Evolutionary conservation across 1,284 basidiomycete genomes (phyloP).

Genomic region (Austropuccinia psidii): DNA sequence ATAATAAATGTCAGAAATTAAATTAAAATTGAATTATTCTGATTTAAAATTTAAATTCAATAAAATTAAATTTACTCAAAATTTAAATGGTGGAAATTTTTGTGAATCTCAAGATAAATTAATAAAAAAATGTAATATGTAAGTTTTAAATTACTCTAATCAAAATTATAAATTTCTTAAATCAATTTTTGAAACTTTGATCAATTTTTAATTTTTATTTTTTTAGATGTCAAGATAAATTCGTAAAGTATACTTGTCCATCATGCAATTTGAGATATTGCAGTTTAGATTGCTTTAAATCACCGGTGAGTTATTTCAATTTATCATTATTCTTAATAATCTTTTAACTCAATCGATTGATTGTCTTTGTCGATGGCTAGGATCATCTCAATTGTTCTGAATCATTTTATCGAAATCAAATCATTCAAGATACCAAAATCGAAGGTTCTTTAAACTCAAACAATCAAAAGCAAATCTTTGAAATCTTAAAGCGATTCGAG

Average conservation of each 20-base stretch:
- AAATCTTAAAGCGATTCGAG: not conserved
- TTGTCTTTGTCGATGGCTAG: not conserved
- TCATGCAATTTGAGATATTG: constrained; percentile 26
- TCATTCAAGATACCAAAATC: not conserved
- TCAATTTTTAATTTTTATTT: no score
- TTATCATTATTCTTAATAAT: not conserved
- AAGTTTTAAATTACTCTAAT: no score
- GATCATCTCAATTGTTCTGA: constrained; percentile 29
- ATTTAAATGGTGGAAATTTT: no score
- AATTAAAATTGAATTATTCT: no score
- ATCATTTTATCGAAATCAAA: constrained; percentile 14
- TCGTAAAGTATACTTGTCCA: constrained; percentile 23
- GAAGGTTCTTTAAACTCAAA: not conserved
- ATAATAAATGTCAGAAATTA: no score
- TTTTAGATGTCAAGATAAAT: constrained; percentile 8
- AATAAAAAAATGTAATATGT: no score
- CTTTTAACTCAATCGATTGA: not conserved
- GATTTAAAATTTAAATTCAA: no score
- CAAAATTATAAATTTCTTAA: no score
- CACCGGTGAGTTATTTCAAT: not conserved
- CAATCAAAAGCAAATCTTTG: not conserved
- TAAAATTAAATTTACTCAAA: no score
- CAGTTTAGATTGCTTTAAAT: constrained; percentile 17
- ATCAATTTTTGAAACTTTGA: no score
- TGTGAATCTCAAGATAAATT: no score